Evolutionary conservation across 331 rosid genomes (phyloP).

Genomic region (Prunus yedoensis): DNA sequence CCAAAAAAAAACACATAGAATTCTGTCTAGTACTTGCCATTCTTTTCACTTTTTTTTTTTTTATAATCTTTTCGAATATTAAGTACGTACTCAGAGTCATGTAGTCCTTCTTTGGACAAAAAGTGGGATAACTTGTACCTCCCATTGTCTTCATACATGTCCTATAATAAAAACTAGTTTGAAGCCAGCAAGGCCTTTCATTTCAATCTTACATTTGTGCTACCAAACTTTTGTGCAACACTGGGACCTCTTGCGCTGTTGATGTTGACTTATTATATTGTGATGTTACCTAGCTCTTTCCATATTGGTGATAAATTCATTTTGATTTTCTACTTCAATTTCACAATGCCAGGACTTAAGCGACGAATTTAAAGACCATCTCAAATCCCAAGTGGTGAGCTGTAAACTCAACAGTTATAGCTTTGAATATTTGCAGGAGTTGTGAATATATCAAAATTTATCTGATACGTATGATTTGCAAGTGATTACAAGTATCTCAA

Average conservation of each 20-base stretch:
- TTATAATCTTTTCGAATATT: not conserved
- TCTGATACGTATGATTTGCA: too few species aligned
- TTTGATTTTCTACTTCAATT: too few species aligned
- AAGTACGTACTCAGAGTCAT: not conserved
- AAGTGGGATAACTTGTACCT: not conserved
- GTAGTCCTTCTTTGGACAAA: not conserved
- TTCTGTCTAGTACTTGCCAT: not conserved
- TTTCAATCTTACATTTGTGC: not conserved
- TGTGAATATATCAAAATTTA: too few species aligned
- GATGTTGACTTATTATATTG: conserved; percentile 5
- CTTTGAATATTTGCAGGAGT: too few species aligned
- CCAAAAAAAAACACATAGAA: not conserved
- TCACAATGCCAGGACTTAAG: too few species aligned
- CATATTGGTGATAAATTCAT: too few species aligned
- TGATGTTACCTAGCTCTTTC: not conserved
- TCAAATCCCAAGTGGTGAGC: too few species aligned
- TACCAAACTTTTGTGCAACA: conserved; percentile 14
- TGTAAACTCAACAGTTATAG: too few species aligned
- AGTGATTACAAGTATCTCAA: too few species aligned
- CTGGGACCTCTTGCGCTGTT: conserved; percentile 3
- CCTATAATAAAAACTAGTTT: too few species aligned
- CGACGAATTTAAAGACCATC: too few species aligned
- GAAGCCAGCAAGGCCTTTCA: not conserved
- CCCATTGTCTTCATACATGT: not conserved
- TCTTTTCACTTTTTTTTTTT: too few species aligned